Base-by-base conservation (phyloP, 2,329 filamentous ascomycete genomes). In the Scopulariopsis brevicaulis region DNA sequence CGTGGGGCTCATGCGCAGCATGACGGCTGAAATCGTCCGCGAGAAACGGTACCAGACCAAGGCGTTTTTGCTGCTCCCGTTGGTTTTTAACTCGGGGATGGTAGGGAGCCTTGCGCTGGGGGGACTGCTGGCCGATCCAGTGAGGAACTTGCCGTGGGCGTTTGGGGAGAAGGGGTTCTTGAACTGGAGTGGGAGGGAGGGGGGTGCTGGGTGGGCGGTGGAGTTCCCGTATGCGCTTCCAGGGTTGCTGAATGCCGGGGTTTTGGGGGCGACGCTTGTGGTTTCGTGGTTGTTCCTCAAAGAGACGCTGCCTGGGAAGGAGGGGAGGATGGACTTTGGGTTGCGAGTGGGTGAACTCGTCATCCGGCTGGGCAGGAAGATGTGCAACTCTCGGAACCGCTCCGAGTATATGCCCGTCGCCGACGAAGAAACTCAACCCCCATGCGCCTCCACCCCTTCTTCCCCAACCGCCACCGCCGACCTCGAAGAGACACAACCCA, bases 1-100 rank as follows among this genome's bases (percentile, higher is more conserved):
- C 65, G 79, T 89, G 1, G 86, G 86, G 0, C 85, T 90, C 3
- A 86, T 90, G 83, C 74, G 86, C 60, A 89, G 85, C 6, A 86
- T 89, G 80, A 86, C 89, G 53, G 80, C 80, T 1, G 87, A 90
- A 69, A 85, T 87, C 37, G 82, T 90, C 43, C 76, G 78, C 55
- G 86, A 89, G 70, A 87, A 86, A 69, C 86, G 80, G 74, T 86
- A 68, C 60, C 74, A 74, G 61, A 73, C 74, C 7, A 69, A 71
- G 60, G 73, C 74, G 0, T 76, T 76, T 53, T 63, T 75, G 22
- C 65, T 77, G 28, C 62, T 77, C 58, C 74, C 74, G 3, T 86
- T 90, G 79, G 86, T 84, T 54, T 86, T 88, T 70, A 89, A 89
- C 63, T 61, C 64, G 4, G 69, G 72, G 4, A 68, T 69, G 62